Base-by-base conservation (phyloP, 768 basidiomycete species). In the Calvatia gigantea region DNA sequence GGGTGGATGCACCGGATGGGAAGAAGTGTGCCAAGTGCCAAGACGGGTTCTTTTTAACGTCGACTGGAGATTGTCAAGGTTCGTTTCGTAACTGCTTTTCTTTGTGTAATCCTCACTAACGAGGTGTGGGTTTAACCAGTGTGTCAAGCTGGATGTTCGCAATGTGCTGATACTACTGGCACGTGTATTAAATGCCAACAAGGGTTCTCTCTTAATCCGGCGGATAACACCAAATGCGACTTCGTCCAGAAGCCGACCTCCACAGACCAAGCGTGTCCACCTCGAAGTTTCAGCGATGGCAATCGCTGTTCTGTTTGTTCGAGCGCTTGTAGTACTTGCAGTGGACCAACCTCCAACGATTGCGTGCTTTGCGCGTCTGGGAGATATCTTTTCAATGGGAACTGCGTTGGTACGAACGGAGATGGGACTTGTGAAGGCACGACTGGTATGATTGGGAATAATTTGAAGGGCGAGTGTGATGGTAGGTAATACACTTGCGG, bases 401-500 rank as follows among this genome's bases (percentile, higher is more conserved):
- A 66, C 42, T 94, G 94, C 65, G 89, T 93, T 15, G 68, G 75
- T 44, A 75, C 85, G 29, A 80, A 85, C 64, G 70, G 69, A 14
- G 76, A 81, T 58, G 94, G 94, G 2, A 81, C 90, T 7, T 96
- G 94, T 70, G 72, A 80, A 42, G 84, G 84, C 6, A 78, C 88
- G 8, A 80, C 75, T 60, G 69, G 69, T 43, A 72, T 89, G 59
- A 80, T 94, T 32, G 91, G 84, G 19, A 88, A 96, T 61, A 91
- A 91, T 61, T 78, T 80, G 65, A 94, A 93, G 71, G 73, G 79
- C n/a, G 82, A 85, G 62, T 95, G 93, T 64, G 90, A 94, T 64
- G 81, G 91, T 92, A 63, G 69, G 87, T 77, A 35, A 23, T 6
- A 14, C 19, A 21, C 8, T 7, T 25, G 19, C 25, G 21, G 6